These are phyloP conservation scores for Arctostaphylos glauca DNA, from an alignment of 148 eudicot genomes.

Conservation along the genomic window DNA sequence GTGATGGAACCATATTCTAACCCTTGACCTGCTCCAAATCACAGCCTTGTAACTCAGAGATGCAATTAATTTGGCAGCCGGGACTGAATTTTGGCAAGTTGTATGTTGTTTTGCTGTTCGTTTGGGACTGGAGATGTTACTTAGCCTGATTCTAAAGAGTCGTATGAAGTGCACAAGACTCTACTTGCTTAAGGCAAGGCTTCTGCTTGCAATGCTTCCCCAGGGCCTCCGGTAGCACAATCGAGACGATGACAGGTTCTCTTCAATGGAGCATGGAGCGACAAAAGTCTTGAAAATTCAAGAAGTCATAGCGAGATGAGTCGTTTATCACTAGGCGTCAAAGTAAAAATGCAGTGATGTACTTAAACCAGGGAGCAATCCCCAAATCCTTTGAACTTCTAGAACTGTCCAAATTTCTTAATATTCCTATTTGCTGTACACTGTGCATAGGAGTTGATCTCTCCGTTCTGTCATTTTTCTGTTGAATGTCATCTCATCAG, in stretches of 20 bases:
- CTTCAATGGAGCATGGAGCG: too few relatives aligned
- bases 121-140: background rate
- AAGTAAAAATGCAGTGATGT: too few relatives aligned
- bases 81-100: too few relatives aligned
- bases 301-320: too few relatives aligned
- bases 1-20: background rate
- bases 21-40: background rate
- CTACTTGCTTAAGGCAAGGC: background rate
- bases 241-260: too few relatives aligned
- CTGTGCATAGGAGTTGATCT: background rate
- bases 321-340: too few relatives aligned
- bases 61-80: too few relatives aligned
- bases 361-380: background rate
- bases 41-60: background rate
- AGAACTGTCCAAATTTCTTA: background rate
- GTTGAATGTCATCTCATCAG: too few relatives aligned
- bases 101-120: background rate
- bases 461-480: background rate
- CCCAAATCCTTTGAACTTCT: background rate
- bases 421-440: background rate
- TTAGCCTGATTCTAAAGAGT: background rate
- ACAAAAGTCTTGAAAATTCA: too few relatives aligned
- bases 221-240: too few relatives aligned
- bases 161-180: background rate
- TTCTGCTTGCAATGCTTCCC: background rate